phyloP scores from a whole-genome alignment of 1,284 basidiomycete genomes.

The Apiotrichum laibachii region DNA sequence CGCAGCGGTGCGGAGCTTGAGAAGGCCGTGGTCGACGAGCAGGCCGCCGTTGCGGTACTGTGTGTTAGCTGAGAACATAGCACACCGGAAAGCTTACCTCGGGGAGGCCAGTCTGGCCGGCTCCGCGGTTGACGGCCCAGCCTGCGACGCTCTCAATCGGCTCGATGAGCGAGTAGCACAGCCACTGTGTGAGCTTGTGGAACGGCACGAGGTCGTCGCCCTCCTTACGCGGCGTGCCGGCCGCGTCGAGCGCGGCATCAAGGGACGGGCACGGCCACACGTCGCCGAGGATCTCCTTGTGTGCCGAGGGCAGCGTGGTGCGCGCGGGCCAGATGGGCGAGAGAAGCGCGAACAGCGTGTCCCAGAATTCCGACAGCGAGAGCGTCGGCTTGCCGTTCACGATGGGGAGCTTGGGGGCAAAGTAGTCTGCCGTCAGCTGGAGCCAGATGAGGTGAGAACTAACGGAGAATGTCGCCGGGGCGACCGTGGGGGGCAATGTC shows the following conservation, averaged over 20 bases:
- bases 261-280: constrained; percentile 79
- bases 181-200: constrained; percentile 94
- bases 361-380: constrained; percentile 72
- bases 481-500: constrained; percentile 66
- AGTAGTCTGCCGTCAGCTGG: constrained; percentile 23
- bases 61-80: constrained; percentile 44
- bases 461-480: constrained; percentile 78
- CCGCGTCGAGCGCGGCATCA: constrained; percentile 30
- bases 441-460: constrained; percentile 21
- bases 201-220: constrained; percentile 80
- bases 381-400: constrained; percentile 37
- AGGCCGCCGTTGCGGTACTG: constrained; percentile 92
- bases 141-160: constrained; percentile 71
- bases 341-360: constrained; percentile 75
- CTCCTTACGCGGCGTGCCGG: constrained; percentile 41
- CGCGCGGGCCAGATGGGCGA: constrained; percentile 86
- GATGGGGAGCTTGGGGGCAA: constrained; percentile 21
- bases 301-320: constrained; percentile 56
- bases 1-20: constrained; percentile 57
- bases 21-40: constrained; percentile 75
- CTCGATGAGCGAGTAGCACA: constrained; percentile 81
- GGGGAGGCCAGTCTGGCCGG: constrained; percentile 54
- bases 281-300: constrained; percentile 72
- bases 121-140: constrained; percentile 67
- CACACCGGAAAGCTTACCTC: constrained; percentile 43